phyloP scores from a whole-genome alignment of 805 yeast genomes.

The Soucietia sequanensis region DNA sequence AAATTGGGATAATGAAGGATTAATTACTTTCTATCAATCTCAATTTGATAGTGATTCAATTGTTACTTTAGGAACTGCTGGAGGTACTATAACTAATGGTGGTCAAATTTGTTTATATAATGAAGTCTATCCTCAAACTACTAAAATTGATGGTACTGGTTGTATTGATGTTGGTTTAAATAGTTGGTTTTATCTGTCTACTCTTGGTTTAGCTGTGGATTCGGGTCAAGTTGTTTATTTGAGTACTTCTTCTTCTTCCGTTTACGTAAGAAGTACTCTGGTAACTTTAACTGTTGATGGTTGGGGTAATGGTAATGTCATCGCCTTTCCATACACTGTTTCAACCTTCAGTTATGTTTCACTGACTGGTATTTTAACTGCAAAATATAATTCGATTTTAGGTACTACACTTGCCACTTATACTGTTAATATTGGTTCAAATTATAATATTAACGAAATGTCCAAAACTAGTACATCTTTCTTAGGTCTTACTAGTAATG shows the following conservation, averaged over 20 bases:
- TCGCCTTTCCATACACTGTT: conserved; percentile 10
- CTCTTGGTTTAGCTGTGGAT: conserved; percentile 12
- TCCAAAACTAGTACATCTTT: background rate
- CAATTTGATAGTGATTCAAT: conserved; percentile 16
- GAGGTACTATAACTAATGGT: conserved; percentile 9
- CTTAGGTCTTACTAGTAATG: background rate
- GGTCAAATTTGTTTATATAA: conserved; percentile 28
- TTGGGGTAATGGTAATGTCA: conserved; percentile 22
- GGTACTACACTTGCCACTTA: background rate
- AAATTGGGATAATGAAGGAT: conserved; percentile 14
- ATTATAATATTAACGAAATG: background rate
- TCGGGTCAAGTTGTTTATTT: conserved; percentile 17
- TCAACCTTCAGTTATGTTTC: conserved; percentile 7
- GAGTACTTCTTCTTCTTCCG: conserved; percentile 14
- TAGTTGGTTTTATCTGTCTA: conserved; percentile 11
- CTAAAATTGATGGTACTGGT: conserved; percentile 21
- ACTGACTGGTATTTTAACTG: conserved; percentile 19
- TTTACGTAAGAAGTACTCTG: conserved; percentile 14
- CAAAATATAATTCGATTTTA: background rate
- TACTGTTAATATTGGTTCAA: conserved; percentile 5
- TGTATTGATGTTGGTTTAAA: conserved; percentile 19
- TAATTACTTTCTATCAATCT: conserved; percentile 21
- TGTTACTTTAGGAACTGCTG: conserved; percentile 13
- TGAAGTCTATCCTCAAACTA: conserved; percentile 19
- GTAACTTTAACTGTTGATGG: conserved; percentile 22